Evolutionary conservation across 768 basidiomycete species (phyloP), one percentile per base, ranked within the genome.

Genomic region (Leccinum longicurvipes): DNA sequence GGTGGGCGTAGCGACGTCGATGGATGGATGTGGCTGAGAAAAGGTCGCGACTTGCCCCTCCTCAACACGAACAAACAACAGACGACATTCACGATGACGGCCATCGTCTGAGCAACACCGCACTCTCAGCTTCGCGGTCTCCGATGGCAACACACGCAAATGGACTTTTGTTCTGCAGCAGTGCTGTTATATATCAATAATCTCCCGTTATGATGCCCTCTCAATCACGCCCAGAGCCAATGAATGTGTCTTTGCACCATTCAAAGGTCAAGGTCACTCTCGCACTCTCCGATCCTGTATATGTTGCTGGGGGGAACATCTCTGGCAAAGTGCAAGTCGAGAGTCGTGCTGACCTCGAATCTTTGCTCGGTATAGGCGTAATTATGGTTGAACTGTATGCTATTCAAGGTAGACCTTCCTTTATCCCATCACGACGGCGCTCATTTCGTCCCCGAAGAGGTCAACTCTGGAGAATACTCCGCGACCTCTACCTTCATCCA

Each of bases 191-290:
- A 57, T 46, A 4, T 17, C 28, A 34, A 15, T 31, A 47, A 31
- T 23, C 9, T 39, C 24, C 27, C 17, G 28, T 51, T 23, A 46
- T 23, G 46, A 73, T 73, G 67, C 66, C 73, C 17, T 58, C 52
- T 10, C 73, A 73, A 53, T 70, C 74, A 17, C 67, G 74, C 46
- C 73, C 76, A 6, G 80, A 79, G 73, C 86, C 87, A 12, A 92
- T 92, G 90, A 92, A 93, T 72, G 85, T 87, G 28, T 82, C 84
- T n/a, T 79, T 85, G 1, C 77, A 86, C 67, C 91, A 92, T 69
- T 76, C 89, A 25, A 93, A 91, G 72, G 82, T 92, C 69, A 89
- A 81, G 68, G 80, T 89, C 15, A 78, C 85, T 12, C 66, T 88
- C 19, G 78, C 75, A 7, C 74, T 90, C 7, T 78, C 82, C 2